These are phyloP conservation scores for Auricularia sp. DNA, from an alignment of 768 basidiomycete genomes.

Conservation along the genomic window DNA sequence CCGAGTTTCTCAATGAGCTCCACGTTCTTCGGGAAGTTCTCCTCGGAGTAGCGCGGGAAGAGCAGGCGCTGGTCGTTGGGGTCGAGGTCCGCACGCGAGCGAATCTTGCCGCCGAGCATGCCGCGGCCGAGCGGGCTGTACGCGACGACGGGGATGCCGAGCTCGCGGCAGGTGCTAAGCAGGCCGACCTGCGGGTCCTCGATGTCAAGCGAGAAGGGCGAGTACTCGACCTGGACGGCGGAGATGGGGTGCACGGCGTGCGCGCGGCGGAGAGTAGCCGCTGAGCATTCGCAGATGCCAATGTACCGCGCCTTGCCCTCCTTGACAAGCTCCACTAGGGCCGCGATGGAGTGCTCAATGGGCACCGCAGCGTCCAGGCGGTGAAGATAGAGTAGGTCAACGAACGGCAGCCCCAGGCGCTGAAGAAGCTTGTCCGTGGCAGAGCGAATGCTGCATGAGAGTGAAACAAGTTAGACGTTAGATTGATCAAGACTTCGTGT, in stretches of 20 bases:
- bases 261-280: constrained; percentile 37
- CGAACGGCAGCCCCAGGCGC: neutral
- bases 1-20: constrained; percentile 19
- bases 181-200: constrained; percentile 11
- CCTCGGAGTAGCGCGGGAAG: constrained; percentile 17
- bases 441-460: neutral
- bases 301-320: constrained; percentile 39
- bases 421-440: neutral
- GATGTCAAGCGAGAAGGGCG: constrained; percentile 7
- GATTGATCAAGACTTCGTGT: no score
- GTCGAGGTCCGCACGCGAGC: constrained; percentile 10
- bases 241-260: constrained; percentile 10
- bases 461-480: no score
- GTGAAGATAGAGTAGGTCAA: constrained; percentile 7
- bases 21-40: constrained; percentile 23
- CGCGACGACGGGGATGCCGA: constrained; percentile 10
- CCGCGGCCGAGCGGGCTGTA: constrained; percentile 6
- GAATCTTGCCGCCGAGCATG: constrained; percentile 6
- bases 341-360: constrained; percentile 12
- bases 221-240: constrained; percentile 13
- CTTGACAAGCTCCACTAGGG: constrained; percentile 23
- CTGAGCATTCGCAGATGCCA: constrained; percentile 43
- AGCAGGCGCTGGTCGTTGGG: constrained; percentile 4
- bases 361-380: constrained; percentile 13
- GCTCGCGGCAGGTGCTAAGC: constrained; percentile 10